Conservation (phyloP, 345 rosid genomes). For the Heritiera fomes region DNA sequence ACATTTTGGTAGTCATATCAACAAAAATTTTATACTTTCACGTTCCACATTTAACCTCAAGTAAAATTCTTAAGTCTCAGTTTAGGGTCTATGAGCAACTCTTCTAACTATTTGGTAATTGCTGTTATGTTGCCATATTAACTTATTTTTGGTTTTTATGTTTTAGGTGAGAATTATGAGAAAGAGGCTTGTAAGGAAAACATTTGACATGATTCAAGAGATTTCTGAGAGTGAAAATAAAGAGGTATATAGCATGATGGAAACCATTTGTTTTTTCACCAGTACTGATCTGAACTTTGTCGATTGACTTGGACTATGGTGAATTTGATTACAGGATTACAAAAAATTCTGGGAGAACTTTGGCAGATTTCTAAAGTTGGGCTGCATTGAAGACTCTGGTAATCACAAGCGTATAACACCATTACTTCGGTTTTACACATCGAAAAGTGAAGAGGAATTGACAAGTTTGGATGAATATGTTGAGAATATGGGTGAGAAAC, state of each 20-base stretch:
- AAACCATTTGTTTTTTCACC: neutral
- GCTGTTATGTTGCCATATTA: neutral
- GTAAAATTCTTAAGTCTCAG: slow-evolving; percentile 1
- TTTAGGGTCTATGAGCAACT: neutral
- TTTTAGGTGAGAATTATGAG: slow-evolving; percentile 93
- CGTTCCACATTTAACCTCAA: neutral
- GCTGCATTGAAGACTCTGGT: slow-evolving; percentile 91
- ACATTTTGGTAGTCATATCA: neutral
- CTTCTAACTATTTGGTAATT: neutral
- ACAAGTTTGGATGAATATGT: slow-evolving; percentile 83
- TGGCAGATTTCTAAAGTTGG: slow-evolving; percentile 86
- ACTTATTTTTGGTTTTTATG: neutral
- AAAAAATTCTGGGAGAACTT: slow-evolving; percentile 98
- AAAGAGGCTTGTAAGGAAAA: slow-evolving; percentile 91
- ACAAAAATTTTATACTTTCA: neutral
- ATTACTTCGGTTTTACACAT: slow-evolving; percentile 70
- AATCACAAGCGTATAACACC: slow-evolving; percentile 96
- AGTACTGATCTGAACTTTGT: neutral
- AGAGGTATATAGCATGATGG: slow-evolving; percentile 53
- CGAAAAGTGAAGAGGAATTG: slow-evolving; percentile 85
- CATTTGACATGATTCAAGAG: slow-evolving; percentile 97
- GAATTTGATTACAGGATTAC: slow-evolving; percentile 65
- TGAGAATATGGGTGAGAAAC: slow-evolving; percentile 97
- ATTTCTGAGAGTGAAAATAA: slow-evolving; percentile 81
- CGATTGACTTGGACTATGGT: slow-evolving; percentile 21